Conservation (phyloP, 2,329 filamentous ascomycete genomes). For the Fusarium solani-melongenae region DNA sequence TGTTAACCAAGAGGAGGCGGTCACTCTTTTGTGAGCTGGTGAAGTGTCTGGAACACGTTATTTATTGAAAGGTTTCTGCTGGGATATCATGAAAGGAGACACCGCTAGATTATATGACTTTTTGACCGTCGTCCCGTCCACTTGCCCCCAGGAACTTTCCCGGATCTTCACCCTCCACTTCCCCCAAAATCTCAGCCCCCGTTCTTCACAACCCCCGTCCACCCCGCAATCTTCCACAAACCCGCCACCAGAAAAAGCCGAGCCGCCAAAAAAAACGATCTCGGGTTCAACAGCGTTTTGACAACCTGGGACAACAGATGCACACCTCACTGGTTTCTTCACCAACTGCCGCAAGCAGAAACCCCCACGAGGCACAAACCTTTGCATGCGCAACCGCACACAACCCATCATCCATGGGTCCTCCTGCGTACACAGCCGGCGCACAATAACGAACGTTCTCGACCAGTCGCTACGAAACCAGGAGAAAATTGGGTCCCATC, state of each 20-base stretch:
- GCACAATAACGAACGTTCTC: background rate
- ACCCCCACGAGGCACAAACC: background rate
- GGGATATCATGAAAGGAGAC: background rate
- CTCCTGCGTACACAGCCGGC: background rate
- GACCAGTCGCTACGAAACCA: background rate
- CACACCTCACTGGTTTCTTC: background rate
- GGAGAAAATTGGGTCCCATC: constrained; percentile 1
- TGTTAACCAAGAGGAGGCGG: constrained; percentile 26
- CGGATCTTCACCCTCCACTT: background rate
- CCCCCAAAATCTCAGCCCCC: constrained; percentile 7
- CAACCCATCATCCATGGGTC: background rate
- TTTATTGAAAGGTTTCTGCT: background rate
- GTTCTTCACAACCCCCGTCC: background rate
- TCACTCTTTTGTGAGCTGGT: constrained; percentile 2
- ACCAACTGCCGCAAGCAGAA: background rate
- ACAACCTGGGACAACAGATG: background rate
- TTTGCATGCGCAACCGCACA: background rate
- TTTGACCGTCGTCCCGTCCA: background rate
- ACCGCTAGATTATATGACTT: background rate
- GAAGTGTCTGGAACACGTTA: background rate
- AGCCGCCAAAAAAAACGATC: constrained; percentile 4
- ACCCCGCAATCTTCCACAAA: constrained; percentile 19
- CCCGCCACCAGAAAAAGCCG: background rate
- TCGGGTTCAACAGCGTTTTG: background rate
- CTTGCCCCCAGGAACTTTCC: background rate